Evolutionary conservation across 208 protist species (phyloP).

Genomic region (Wallacemonas collosoma): DNA sequence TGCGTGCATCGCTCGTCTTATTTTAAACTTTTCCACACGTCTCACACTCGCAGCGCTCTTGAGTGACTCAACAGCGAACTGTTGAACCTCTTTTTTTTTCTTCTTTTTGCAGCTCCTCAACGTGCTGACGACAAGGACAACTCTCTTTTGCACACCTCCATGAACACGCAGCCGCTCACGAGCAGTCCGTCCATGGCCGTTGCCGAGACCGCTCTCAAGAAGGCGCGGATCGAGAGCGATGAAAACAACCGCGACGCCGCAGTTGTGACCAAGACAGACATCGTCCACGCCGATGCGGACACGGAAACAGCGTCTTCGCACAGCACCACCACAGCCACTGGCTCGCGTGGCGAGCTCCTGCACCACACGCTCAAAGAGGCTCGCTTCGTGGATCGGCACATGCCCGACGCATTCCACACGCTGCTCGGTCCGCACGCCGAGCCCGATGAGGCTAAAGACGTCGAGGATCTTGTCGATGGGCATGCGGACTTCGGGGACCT

Average conservation of each 20-base stretch:
- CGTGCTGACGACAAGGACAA: too few species aligned
- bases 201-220: conserved; percentile 25
- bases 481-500: conserved; percentile 87
- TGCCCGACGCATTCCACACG: conserved; percentile 49
- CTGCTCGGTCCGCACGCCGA: conserved; percentile 59
- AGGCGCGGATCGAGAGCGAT: conserved; percentile 16
- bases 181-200: background rate
- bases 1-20: too few species aligned
- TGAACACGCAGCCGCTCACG: too few species aligned
- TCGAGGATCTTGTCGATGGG: conserved; percentile 74
- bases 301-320: background rate
- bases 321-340: background rate
- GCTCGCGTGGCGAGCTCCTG: conserved; percentile 9
- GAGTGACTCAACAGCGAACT: too few species aligned
- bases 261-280: background rate
- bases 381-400: conserved; percentile 68
- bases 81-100: too few species aligned
- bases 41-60: too few species aligned
- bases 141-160: too few species aligned
- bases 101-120: too few species aligned
- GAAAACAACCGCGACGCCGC: background rate
- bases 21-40: too few species aligned
- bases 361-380: conserved; percentile 58
- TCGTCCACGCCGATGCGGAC: background rate
- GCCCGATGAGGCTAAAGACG: conserved; percentile 78